Conservation (phyloP, 768 basidiomycete species). For the Pholiota microspora region DNA sequence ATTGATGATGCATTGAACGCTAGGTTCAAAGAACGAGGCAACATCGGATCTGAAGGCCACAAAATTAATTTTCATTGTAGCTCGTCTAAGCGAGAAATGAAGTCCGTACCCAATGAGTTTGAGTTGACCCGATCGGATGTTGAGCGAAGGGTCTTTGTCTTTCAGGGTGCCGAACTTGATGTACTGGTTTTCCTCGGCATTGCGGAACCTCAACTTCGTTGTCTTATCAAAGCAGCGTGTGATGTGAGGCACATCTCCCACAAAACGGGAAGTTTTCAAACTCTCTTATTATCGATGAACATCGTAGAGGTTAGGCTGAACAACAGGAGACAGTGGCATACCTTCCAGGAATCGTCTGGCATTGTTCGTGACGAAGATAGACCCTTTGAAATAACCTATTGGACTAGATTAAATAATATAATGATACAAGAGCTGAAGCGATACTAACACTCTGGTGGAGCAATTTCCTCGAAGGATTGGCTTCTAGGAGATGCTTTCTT, state of each 20-base stretch:
- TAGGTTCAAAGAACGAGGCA: constrained; percentile 31
- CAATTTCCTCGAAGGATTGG: constrained; percentile 44
- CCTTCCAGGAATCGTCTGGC: constrained; percentile 36
- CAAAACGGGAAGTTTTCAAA: constrained; percentile 36
- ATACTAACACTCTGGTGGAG: constrained; percentile 38
- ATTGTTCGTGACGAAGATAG: constrained; percentile 44
- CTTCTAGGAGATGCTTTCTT: constrained; percentile 29
- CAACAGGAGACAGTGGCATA: constrained; percentile 15
- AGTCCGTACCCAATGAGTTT: constrained; percentile 38
- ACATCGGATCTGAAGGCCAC: constrained; percentile 30
- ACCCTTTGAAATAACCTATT: constrained; percentile 37
- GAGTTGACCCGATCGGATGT: constrained; percentile 44
- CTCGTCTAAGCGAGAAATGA: too few species aligned
- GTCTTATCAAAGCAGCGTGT: constrained; percentile 41
- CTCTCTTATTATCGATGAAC: constrained; percentile 25
- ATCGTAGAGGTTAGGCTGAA: not conserved
- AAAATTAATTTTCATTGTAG: too few species aligned
- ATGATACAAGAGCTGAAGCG: not conserved
- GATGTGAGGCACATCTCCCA: constrained; percentile 38
- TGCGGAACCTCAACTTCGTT: constrained; percentile 41
- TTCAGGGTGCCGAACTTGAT: constrained; percentile 43
- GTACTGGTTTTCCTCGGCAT: constrained; percentile 34
- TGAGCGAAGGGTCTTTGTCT: constrained; percentile 36
- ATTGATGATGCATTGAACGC: constrained; percentile 26
- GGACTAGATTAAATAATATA: not conserved